These are phyloP conservation scores for Wallacemonas sp. DNA, from an alignment of 208 protist species.

Conservation along the genomic window DNA sequence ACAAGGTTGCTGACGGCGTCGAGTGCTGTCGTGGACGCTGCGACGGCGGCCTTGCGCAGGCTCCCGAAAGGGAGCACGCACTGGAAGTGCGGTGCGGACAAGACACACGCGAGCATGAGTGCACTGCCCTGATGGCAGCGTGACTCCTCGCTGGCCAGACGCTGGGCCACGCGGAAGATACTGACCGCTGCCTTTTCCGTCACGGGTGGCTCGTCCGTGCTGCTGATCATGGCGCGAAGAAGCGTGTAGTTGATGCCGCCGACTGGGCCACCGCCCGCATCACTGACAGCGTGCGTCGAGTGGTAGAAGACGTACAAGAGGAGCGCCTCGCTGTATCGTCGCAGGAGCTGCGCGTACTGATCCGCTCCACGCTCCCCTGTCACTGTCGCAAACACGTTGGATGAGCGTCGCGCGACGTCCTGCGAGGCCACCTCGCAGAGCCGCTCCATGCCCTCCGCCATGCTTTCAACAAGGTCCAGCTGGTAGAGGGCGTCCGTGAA, in stretches of 20 bases:
- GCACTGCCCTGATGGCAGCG: neutral
- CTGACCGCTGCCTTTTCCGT: neutral
- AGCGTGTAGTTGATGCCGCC: too few relatives aligned
- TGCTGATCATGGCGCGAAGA: too few relatives aligned
- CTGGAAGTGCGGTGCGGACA: neutral
- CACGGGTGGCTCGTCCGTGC: neutral
- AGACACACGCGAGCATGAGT: slow-evolving; percentile 4
- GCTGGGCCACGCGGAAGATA: slow-evolving; percentile 4
- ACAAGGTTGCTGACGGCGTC: neutral
- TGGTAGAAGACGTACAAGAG: slow-evolving; percentile 17
- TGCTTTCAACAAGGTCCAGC: neutral
- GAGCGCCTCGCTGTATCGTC: slow-evolving; percentile 12
- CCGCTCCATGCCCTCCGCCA: neutral
- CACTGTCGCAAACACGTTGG: neutral
- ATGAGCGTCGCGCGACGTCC: neutral
- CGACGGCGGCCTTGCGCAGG: neutral
- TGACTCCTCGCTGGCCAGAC: neutral
- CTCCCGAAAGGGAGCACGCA: neutral
- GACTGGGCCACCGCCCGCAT: neutral
- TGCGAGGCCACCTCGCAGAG: neutral
- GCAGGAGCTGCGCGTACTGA: neutral
- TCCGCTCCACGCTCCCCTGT: neutral
- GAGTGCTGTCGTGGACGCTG: neutral
- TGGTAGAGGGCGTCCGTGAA: neutral
- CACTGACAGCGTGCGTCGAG: neutral